These are phyloP conservation scores for Dactylellina haptotyla DNA, from an alignment of 2,329 filamentous ascomycete genomes.

Conservation along the genomic window DNA sequence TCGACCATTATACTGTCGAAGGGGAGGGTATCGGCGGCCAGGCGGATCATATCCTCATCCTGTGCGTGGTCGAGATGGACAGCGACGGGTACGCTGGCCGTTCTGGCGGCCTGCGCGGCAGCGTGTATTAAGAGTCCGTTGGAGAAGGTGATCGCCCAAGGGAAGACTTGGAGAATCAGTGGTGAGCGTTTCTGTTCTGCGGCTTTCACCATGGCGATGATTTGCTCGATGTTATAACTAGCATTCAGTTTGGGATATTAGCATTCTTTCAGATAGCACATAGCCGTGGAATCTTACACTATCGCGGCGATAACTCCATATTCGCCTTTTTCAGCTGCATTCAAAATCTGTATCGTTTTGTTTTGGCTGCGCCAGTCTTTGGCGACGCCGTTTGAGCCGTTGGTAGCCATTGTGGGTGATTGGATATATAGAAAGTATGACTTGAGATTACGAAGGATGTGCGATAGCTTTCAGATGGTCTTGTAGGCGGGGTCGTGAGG, in stretches of 20 bases:
- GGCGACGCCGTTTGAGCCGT: constrained; percentile 8
- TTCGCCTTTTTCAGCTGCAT: constrained; percentile 67
- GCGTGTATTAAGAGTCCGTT: constrained; percentile 68
- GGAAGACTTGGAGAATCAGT: constrained; percentile 77
- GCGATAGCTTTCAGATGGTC: not conserved
- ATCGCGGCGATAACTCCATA: constrained; percentile 69
- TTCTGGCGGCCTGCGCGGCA: constrained; percentile 68
- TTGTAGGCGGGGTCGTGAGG: no score
- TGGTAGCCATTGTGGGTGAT: constrained; percentile 14
- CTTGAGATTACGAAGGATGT: not conserved
- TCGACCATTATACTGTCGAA: constrained; percentile 82
- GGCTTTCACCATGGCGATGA: constrained; percentile 74
- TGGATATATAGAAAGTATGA: not conserved
- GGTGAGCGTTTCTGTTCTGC: constrained; percentile 75
- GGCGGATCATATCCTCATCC: constrained; percentile 70
- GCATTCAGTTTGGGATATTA: not conserved
- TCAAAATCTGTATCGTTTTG: constrained; percentile 68
- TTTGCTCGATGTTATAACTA: constrained; percentile 75
- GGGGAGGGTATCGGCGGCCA: constrained; percentile 70
- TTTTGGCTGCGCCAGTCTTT: constrained; percentile 61
- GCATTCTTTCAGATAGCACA: no score
- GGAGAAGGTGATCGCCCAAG: constrained; percentile 76
- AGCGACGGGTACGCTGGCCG: constrained; percentile 69
- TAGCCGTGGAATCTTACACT: constrained; percentile 63
- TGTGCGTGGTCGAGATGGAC: constrained; percentile 76